Evolutionary conservation across 495 filamentous ascomycete genomes (phyloP).

Genomic region (Annulohypoxylon maeteangense): DNA sequence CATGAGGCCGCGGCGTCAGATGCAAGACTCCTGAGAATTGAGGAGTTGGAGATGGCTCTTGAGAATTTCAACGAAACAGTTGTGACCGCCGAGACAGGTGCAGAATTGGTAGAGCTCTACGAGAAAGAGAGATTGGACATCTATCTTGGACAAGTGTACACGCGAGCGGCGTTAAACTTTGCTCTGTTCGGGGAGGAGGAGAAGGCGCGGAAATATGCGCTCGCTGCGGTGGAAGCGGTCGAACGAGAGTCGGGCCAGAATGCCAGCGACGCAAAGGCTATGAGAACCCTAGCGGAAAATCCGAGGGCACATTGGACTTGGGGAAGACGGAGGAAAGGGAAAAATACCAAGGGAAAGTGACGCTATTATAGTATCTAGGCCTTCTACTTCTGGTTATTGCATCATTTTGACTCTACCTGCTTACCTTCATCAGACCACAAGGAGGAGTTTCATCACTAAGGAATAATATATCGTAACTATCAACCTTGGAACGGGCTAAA

Average conservation of each 20-base stretch:
- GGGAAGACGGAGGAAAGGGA: slow-evolving; percentile 37
- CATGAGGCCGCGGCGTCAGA: slow-evolving; percentile 48
- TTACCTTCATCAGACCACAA: neutral
- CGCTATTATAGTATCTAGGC: neutral
- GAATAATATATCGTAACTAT: neutral
- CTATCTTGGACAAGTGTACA: slow-evolving; percentile 52
- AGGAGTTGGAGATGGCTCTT: slow-evolving; percentile 49
- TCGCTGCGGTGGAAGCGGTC: slow-evolving; percentile 47
- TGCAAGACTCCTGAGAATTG: slow-evolving; percentile 49
- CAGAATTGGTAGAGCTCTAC: slow-evolving; percentile 48
- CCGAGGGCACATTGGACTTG: slow-evolving; percentile 48
- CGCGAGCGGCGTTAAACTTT: slow-evolving; percentile 55
- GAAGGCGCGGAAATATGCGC: slow-evolving; percentile 49
- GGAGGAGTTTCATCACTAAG: neutral
- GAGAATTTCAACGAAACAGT: slow-evolving; percentile 45
- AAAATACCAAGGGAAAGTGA: slow-evolving; percentile 1
- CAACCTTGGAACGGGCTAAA: too few species aligned
- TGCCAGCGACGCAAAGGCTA: slow-evolving; percentile 46
- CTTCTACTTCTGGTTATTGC: neutral
- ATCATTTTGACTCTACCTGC: neutral
- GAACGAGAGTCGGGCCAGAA: slow-evolving; percentile 49
- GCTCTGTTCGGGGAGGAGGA: slow-evolving; percentile 54
- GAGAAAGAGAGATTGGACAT: slow-evolving; percentile 50
- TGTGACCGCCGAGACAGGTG: slow-evolving; percentile 51
- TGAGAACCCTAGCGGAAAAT: slow-evolving; percentile 50